phyloP scores from a whole-genome alignment of 805 yeast species.

The Lachancea cidri region DNA sequence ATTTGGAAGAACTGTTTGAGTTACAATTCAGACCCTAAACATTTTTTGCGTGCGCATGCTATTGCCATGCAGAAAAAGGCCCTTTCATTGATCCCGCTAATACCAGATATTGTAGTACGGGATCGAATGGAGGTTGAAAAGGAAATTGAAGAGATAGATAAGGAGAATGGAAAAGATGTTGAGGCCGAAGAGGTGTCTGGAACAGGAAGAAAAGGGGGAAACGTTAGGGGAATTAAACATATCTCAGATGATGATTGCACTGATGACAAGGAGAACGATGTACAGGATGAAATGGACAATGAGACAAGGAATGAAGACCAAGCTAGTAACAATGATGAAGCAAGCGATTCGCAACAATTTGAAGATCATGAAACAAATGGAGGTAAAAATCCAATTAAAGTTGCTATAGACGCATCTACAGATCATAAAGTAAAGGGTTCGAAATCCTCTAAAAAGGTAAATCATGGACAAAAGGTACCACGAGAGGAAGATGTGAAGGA shows the following conservation, averaged over 20 bases:
- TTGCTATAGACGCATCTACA: slow-evolving; percentile 33
- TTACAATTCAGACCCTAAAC: slow-evolving; percentile 92
- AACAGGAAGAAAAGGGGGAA: slow-evolving; percentile 33
- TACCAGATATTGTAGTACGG: slow-evolving; percentile 81
- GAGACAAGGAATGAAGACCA: slow-evolving; percentile 8
- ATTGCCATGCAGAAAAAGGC: slow-evolving; percentile 94
- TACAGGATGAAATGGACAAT: slow-evolving; percentile 21
- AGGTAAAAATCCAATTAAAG: too few relatives aligned
- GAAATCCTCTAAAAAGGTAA: too few relatives aligned
- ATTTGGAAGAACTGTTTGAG: slow-evolving; percentile 94
- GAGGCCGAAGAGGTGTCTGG: slow-evolving; percentile 31
- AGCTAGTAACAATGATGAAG: not conserved
- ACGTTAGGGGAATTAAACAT: slow-evolving; percentile 31
- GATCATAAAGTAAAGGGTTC: not conserved
- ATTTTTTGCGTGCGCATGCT: slow-evolving; percentile 86
- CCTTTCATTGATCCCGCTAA: slow-evolving; percentile 64
- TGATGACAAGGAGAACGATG: slow-evolving; percentile 36
- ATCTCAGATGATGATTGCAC: slow-evolving; percentile 14
- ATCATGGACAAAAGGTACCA: slow-evolving; percentile 34
- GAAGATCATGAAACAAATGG: too few relatives aligned
- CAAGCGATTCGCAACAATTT: too few relatives aligned
- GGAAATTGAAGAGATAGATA: slow-evolving; percentile 48
- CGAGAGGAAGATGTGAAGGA: slow-evolving; percentile 24
- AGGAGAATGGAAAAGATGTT: slow-evolving; percentile 33
- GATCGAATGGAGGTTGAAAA: slow-evolving; percentile 67